These are phyloP conservation scores for Fraxinus nigra DNA, from an alignment of 305 asterid species.

Conservation along the genomic window DNA sequence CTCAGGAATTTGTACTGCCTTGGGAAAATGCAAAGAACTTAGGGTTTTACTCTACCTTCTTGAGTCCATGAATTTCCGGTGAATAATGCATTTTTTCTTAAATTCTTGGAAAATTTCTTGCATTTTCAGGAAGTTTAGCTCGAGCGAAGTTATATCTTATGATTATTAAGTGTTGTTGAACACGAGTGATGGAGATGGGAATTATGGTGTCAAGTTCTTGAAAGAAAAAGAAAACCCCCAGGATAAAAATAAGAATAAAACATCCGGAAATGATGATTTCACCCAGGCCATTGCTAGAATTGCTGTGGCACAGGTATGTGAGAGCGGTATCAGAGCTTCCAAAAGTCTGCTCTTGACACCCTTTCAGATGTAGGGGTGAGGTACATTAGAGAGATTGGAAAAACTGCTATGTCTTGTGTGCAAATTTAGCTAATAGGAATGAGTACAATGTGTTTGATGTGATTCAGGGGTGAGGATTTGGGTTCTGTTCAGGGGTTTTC, in stretches of 20 bases:
- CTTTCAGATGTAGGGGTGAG: constrained; percentile 61
- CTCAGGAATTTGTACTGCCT: background rate
- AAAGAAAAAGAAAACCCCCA: constrained; percentile 16
- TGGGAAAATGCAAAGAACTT: background rate
- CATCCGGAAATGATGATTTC: constrained; percentile 45
- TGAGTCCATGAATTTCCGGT: background rate
- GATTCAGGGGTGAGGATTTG: constrained; percentile 74
- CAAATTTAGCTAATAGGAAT: constrained; percentile 61
- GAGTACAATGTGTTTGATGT: constrained; percentile 72
- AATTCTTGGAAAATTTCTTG: background rate
- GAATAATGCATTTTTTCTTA: background rate
- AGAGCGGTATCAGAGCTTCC: constrained; percentile 74
- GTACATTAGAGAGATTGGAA: constrained; percentile 61
- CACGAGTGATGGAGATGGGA: constrained; percentile 60
- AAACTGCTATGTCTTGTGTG: constrained; percentile 38
- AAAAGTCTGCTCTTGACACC: constrained; percentile 60
- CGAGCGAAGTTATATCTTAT: constrained; percentile 25
- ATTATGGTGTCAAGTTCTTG: constrained; percentile 34
- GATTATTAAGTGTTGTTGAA: constrained; percentile 35
- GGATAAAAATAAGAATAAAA: constrained; percentile 30
- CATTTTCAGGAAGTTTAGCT: constrained; percentile 25
- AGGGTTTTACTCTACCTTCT: background rate
- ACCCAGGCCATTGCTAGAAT: constrained; percentile 58
- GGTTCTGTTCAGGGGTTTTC: constrained; percentile 59
- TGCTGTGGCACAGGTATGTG: constrained; percentile 73